Conservation (phyloP, 768 basidiomycete genomes). For the Boletus patriciae region DNA sequence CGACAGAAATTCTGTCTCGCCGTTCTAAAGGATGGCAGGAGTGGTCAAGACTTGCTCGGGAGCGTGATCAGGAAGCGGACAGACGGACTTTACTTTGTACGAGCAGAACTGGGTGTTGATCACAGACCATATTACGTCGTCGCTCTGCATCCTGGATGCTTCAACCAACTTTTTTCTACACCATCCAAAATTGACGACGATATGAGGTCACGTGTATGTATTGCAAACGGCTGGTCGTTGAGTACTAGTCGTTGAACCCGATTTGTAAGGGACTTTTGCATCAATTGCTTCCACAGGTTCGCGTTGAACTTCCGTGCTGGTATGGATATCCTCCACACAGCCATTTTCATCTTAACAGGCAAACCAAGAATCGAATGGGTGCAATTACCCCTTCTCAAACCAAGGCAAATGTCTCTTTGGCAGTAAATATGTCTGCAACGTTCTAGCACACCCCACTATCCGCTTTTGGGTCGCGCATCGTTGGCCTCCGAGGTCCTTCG, state of each 20-base stretch:
- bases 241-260: too few relatives aligned
- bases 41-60: conserved; percentile 10
- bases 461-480: background rate
- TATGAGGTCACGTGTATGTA: conserved; percentile 13
- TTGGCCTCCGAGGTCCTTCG: background rate
- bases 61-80: conserved; percentile 30
- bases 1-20: conserved; percentile 96
- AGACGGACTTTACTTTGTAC: conserved; percentile 96
- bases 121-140: conserved; percentile 98
- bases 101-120: conserved; percentile 96
- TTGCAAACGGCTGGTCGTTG: too few relatives aligned
- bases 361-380: background rate
- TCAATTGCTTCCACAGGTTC: too few relatives aligned
- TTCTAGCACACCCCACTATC: background rate
- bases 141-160: conserved; percentile 67
- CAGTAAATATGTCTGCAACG: background rate
- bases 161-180: too few relatives aligned
- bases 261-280: too few relatives aligned
- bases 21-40: conserved; percentile 53
- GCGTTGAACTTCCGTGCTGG: too few relatives aligned
- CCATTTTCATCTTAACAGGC: background rate
- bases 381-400: background rate
- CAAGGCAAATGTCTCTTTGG: background rate
- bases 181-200: background rate
- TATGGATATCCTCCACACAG: too few relatives aligned